Conservation (phyloP, 2,329 filamentous ascomycete species). For the Colletotrichum tropicicola region DNA sequence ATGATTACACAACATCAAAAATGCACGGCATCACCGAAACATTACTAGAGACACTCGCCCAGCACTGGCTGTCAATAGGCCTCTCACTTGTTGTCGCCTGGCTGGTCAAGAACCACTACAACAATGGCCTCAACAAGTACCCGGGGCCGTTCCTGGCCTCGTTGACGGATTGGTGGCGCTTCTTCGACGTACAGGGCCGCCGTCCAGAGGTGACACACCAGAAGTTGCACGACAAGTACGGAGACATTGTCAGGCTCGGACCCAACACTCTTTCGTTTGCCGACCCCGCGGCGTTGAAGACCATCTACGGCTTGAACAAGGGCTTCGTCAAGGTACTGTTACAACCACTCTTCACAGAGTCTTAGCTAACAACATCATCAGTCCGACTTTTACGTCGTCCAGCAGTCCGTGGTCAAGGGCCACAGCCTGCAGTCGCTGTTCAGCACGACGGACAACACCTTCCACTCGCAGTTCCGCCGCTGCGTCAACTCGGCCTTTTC, state of each 20-base stretch:
- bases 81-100: slow-evolving; percentile 45
- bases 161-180: slow-evolving; percentile 74
- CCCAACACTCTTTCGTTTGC: slow-evolving; percentile 80
- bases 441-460: slow-evolving; percentile 78
- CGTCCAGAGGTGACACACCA: slow-evolving; percentile 75
- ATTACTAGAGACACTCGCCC: slow-evolving; percentile 44
- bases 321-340: slow-evolving; percentile 75
- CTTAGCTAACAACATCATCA: slow-evolving; percentile 39
- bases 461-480: slow-evolving; percentile 78
- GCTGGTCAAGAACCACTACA: slow-evolving; percentile 58
- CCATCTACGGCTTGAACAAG: slow-evolving; percentile 85
- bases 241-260: slow-evolving; percentile 78
- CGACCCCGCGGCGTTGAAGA: slow-evolving; percentile 76
- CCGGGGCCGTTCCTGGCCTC: slow-evolving; percentile 77
- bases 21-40: slow-evolving; percentile 43
- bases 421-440: slow-evolving; percentile 77
- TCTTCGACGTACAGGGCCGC: slow-evolving; percentile 72
- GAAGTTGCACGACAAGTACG: slow-evolving; percentile 74
- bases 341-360: background rate
- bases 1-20: background rate
- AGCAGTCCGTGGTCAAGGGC: slow-evolving; percentile 77
- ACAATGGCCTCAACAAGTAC: slow-evolving; percentile 72
- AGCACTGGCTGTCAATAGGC: slow-evolving; percentile 54
- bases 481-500: slow-evolving; percentile 81
- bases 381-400: slow-evolving; percentile 85